These are phyloP conservation scores for Gentiana dahurica DNA, from an alignment of 257 asterid species.

Conservation along the genomic window DNA sequence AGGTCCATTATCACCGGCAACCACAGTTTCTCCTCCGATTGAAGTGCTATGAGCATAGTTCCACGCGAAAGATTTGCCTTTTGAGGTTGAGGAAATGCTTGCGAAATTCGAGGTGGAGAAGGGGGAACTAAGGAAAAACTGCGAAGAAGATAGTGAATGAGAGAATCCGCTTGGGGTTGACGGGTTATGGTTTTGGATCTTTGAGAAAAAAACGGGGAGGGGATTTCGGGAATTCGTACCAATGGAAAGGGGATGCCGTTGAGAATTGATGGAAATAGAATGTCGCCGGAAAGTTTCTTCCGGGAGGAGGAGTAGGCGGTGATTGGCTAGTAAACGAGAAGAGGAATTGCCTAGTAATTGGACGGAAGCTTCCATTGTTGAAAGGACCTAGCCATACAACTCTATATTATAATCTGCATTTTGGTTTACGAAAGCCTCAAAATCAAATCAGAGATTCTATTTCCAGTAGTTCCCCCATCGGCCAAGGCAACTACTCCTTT, in stretches of 20 bases:
- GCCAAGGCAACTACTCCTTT: too few relatives aligned
- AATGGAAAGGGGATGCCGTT: constrained; percentile 7
- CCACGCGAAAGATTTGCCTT: constrained; percentile 28
- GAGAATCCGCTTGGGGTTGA: constrained; percentile 15
- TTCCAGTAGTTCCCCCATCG: too few relatives aligned
- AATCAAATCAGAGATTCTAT: too few relatives aligned
- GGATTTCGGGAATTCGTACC: constrained; percentile 10
- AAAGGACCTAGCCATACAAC: not conserved
- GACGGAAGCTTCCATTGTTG: constrained; percentile 47
- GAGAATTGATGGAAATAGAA: constrained; percentile 6
- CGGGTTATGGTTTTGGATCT: constrained; percentile 1
- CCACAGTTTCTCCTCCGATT: constrained; percentile 5
- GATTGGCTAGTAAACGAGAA: constrained; percentile 22
- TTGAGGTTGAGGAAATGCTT: constrained; percentile 21
- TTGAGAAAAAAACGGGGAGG: constrained; percentile 6
- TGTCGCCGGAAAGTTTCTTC: constrained; percentile 7
- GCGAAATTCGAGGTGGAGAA: constrained; percentile 19
- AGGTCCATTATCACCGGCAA: constrained; percentile 21
- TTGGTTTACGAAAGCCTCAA: too few relatives aligned
- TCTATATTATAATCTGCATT: too few relatives aligned
- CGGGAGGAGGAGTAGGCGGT: constrained; percentile 16
- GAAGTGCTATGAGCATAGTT: constrained; percentile 18
- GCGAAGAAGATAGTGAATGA: constrained; percentile 7
- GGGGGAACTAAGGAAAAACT: constrained; percentile 8
- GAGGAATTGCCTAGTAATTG: constrained; percentile 28